A percentile compares a stretch with the other conserved stretches of the same genome.
Conservation (phyloP, 2,329 filamentous ascomycete genomes). For the Malbranchea zuffiana region DNA sequence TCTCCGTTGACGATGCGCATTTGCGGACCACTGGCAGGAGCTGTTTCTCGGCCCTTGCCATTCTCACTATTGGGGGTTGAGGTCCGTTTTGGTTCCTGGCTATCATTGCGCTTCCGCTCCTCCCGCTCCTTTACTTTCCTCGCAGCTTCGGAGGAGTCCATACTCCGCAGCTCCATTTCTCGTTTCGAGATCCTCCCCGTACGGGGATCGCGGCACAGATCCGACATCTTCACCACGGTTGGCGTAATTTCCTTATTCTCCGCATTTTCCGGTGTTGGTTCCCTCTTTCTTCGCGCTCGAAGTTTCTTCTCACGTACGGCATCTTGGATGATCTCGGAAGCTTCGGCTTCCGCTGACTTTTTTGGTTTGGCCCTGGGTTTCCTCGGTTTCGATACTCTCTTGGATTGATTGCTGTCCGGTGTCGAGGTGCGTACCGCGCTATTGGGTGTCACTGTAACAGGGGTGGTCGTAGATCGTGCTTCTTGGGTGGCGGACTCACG, state of each 20-base stretch:
- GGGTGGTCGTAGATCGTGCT: constrained; percentile 10
- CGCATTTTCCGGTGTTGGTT: constrained; percentile 38
- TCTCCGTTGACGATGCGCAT: constrained; percentile 48
- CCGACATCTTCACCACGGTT: constrained; percentile 46
- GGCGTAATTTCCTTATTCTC: constrained; percentile 44
- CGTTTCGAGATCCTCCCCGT: constrained; percentile 47
- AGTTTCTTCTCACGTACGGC: constrained; percentile 18
- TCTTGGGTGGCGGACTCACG: constrained; percentile 14
- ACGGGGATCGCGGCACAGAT: constrained; percentile 44
- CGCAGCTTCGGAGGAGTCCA: constrained; percentile 46
- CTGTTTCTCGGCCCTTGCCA: constrained; percentile 1
- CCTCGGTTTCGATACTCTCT: neutral
- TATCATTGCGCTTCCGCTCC: constrained; percentile 17
- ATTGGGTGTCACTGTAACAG: constrained; percentile 11
- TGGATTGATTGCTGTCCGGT: too few species aligned
- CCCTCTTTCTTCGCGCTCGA: constrained; percentile 27
- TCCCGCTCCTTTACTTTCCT: constrained; percentile 31
- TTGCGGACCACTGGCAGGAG: constrained; percentile 31
- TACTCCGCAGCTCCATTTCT: constrained; percentile 46
- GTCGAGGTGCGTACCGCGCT: constrained; percentile 13
- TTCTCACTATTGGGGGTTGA: neutral
- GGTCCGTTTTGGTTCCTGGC: constrained; percentile 2
- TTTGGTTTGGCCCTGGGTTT: constrained; percentile 18
- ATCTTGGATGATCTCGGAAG: constrained; percentile 18
- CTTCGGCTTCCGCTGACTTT: constrained; percentile 19